Evolutionary conservation across 345 rosid species (phyloP).

Genomic region (Viola odorata): DNA sequence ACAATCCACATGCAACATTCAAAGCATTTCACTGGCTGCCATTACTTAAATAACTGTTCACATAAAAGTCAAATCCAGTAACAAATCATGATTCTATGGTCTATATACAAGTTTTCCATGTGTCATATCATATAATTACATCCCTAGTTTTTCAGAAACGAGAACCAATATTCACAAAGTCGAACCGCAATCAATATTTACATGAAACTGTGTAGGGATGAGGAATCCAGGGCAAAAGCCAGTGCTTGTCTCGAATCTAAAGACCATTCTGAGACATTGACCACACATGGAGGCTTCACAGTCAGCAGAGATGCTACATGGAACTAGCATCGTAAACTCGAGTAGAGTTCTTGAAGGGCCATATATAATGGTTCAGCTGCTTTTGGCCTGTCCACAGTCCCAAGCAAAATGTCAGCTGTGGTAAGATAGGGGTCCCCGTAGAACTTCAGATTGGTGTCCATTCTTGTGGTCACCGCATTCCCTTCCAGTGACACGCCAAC

Average conservation of each 20-base stretch:
- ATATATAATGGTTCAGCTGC: conserved; percentile 84
- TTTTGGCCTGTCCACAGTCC: conserved; percentile 73
- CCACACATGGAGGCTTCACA: not conserved
- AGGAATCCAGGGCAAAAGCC: not conserved
- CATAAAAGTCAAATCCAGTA: not conserved
- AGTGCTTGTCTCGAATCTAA: not conserved
- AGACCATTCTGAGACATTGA: not conserved
- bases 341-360: conserved; percentile 62
- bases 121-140: no score
- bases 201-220: not conserved
- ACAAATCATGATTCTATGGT: not conserved
- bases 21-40: not conserved
- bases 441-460: conserved; percentile 72
- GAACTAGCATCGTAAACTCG: conserved; percentile 15
- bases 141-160: no score
- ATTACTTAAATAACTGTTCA: not conserved
- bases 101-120: not conserved
- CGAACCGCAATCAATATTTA: not conserved
- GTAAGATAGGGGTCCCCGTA: conserved; percentile 92
- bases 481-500: conserved; percentile 96
- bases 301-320: not conserved
- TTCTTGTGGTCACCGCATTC: conserved; percentile 73
- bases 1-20: not conserved
- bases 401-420: conserved; percentile 73
- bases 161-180: no score